Evolutionary conservation across 2,329 filamentous ascomycete species (phyloP), one percentile per base, ranked within the genome.

Genomic region (Neopestalotiopsis sp.): DNA sequence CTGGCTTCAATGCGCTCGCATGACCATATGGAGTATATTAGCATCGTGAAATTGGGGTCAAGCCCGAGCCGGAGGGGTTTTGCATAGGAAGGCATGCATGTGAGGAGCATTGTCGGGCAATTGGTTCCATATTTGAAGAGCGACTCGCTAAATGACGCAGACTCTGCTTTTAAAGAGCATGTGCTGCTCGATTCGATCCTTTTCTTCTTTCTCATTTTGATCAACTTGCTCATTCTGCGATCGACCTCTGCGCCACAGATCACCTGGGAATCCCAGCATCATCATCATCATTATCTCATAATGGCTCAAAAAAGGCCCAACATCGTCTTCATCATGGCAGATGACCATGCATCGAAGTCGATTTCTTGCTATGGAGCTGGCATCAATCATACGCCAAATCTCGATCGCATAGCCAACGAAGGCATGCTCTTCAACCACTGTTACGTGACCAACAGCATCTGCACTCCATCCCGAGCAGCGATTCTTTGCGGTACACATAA

Each of bases 401-500:
- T 88, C 17, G 85, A 87, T 71, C 80, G 85, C 0, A 71, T 87
- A 3, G 85, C 85, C 1, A 77, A 73, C 0, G 84, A 87, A 68
- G 85, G 85, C 17, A 85, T 87, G 82, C 75, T 75, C 6, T 86
- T 87, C 73, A 83, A 86, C 70, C 85, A 87, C 71, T 87, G 84
- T 74, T 87, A 87, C 70, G 85, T 87, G 12, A 87, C 85, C 30
- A 87, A 87, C 73, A 81, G 78, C 28, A 87, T 87, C 65, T 87
- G 85, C 72, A 87, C 85, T 1, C 85, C 86, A 0, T 86, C 83
- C 1, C 80, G 85, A 9, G 86, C 85, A 0, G 79, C 84, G 2
- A 86, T 88, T 62, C 72, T 87, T 9, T 83, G 80, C 0, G 85
- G 85, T 10, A 86, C 82, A 0, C 81, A 87, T 71, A 87, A 86